Evolutionary conservation across 768 basidiomycete species (phyloP), one percentile per base, ranked within the genome.

Genomic region (Termitomyces sp.): DNA sequence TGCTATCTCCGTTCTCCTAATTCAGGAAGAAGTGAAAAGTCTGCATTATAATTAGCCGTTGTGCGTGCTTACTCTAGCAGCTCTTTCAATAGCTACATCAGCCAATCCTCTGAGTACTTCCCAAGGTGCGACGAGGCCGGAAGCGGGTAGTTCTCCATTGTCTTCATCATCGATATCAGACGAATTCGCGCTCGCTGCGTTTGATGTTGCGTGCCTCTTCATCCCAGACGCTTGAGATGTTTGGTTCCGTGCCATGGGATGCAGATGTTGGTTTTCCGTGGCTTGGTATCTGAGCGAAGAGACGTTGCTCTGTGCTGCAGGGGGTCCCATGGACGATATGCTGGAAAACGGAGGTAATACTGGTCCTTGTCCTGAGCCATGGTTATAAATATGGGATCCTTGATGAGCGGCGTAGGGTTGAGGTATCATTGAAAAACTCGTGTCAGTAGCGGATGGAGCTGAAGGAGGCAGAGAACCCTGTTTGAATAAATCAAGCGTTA

Each of bases 161-260:
- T 89, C 90, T 48, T 92, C 90, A 50, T 91, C 91, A 52, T 93
- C 93, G n/a, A 84, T 71, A 67, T 93, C 92, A 40, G 91, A 89
- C 1, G 91, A 91, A 71, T 93, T 86, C 12, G 88, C 85, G 62
- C 89, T 92, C 9, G 87, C 85, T 60, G 85, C 82, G 64, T 83
- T 85, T 2, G 90, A 90, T 14, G 84, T 79, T 36, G 83, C 82
- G 33, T 81, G 77, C 63, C 89, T 79, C 72, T 89, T 91, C 58
- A 82, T 73, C 32, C 78, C 76, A 43, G 79, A 71, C 33, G 66
- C 56, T 64, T 75, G 73, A 62, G 79, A 71, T 33, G 66, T 57
- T 64, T 75, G 73, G 63, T 71, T 74, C 67, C 73, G 72, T 54
- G 74, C 40, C 54, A 66, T 63, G 64, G 69, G 60, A 41, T 70